Base-by-base conservation (phyloP, 2,329 filamentous ascomycete species). In the Teratosphaeria epicoccoides region DNA sequence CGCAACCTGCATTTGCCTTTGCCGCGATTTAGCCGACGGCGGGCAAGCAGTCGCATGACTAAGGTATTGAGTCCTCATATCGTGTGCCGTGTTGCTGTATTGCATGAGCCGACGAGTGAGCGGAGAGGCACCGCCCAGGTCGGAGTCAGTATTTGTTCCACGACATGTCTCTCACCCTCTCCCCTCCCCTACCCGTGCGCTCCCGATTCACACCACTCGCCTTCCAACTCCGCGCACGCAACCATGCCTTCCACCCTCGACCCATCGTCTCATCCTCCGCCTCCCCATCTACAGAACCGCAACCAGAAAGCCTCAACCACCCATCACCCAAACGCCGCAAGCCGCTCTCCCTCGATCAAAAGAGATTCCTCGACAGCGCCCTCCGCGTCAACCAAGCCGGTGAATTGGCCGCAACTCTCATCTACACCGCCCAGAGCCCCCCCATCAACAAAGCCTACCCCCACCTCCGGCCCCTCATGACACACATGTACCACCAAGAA, bases 401-500 rank as follows among this genome's bases (percentile, higher is more conserved):
- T 66, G 93, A 98, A 72, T 81, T 98, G n/a, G 93, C 93, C 50
- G 93, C 93, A 25, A 91, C 88, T 24, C 81, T 95, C 51, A 98
- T 98, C 69, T 98, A 97, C 74, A 83, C 82, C 1, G 84, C 88
- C 1, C 93, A 98, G 70, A 91, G 83, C 0, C 88, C 90, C 0
- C 80, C 84, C n/a, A 73, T 97, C 49, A 76, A 88, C 52, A 79
- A 81, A 58, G 80, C 84, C 4, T 84, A 96, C 67, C 91, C 93
- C 1, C 87, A 95, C 66, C 82, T 98, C 17, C 84, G 88, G 6
- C 85, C 88, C 0, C 73, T 97, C 26, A 95, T 98, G 88, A 81
- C 84, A 62, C 93, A 97, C 77, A 98, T 98, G 93, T 90, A 95
- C 75, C 88, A 93, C 63, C 93, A 98, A 69, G 93, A 98, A 75